These are phyloP conservation scores for Warburgia ugandensis DNA, from an alignment of 164 flowering plant genomes.

Conservation along the genomic window DNA sequence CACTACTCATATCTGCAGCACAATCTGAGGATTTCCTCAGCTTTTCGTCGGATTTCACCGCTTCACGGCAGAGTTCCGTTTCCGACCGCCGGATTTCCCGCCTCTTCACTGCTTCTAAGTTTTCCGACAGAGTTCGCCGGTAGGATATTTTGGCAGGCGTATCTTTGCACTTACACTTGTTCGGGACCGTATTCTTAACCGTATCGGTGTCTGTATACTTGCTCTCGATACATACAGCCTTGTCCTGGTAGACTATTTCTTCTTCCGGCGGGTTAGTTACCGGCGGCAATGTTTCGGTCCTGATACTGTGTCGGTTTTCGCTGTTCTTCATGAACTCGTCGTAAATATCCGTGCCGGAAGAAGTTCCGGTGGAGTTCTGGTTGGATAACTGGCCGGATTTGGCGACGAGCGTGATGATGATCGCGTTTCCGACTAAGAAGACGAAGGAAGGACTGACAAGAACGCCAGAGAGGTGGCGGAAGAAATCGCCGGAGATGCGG, in stretches of 20 bases:
- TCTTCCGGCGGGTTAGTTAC: too few species aligned
- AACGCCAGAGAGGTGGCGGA: conserved; percentile 21
- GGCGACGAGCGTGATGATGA: conserved; percentile 36
- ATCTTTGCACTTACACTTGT: conserved; percentile 1
- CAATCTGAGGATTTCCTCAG: background rate
- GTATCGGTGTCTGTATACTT: background rate
- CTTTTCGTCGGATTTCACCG: background rate
- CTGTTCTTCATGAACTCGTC: conserved; percentile 37
- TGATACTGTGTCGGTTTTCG: conserved; percentile 5
- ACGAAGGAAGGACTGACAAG: conserved; percentile 42
- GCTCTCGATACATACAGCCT: conserved; percentile 14
- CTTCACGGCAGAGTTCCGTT: conserved; percentile 27
- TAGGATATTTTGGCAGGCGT: conserved; percentile 4
- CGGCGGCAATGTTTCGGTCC: background rate
- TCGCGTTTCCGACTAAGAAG: conserved; percentile 54
- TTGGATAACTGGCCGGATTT: conserved; percentile 40
- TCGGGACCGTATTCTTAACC: background rate
- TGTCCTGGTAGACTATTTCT: conserved; percentile 19
- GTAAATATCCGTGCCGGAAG: conserved; percentile 19
- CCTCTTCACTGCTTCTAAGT: background rate
- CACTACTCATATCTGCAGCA: conserved; percentile 21
- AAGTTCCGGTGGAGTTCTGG: background rate
- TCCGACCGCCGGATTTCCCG: conserved; percentile 39
- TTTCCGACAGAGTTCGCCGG: conserved; percentile 40
- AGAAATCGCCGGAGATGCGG: conserved; percentile 27